Evolutionary conservation across 768 basidiomycete genomes (phyloP).

Genomic region (Rhodotorula toruloides): DNA sequence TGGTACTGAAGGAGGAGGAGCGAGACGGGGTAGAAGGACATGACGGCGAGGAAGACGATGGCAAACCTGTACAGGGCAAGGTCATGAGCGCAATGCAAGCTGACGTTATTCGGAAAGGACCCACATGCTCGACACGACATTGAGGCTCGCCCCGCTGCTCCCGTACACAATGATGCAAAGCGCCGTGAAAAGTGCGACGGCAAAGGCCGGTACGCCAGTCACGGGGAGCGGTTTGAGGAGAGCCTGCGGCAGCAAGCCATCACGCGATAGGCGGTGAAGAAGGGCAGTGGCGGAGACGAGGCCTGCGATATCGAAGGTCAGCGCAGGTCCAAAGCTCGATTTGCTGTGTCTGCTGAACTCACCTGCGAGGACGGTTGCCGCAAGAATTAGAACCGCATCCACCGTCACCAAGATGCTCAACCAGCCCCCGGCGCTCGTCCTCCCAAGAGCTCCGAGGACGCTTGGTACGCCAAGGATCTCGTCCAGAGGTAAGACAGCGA

Average conservation of each 20-base stretch:
- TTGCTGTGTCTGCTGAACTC: slow-evolving; percentile 56
- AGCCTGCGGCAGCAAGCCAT: slow-evolving; percentile 57
- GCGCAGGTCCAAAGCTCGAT: too few species aligned
- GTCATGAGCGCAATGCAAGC: slow-evolving; percentile 19
- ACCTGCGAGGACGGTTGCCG: slow-evolving; percentile 68
- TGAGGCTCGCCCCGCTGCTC: slow-evolving; percentile 55
- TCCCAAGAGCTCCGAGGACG: slow-evolving; percentile 61
- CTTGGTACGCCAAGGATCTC: slow-evolving; percentile 56
- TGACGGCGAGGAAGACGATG: slow-evolving; percentile 62
- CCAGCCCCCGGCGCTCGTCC: slow-evolving; percentile 58
- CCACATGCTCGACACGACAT: slow-evolving; percentile 52
- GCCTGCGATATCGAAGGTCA: slow-evolving; percentile 54
- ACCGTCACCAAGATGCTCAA: slow-evolving; percentile 60
- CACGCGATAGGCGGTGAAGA: slow-evolving; percentile 40
- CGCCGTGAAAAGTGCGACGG: slow-evolving; percentile 54
- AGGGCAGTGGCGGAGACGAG: slow-evolving; percentile 2
- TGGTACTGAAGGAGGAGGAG: slow-evolving; percentile 12
- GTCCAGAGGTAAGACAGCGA: slow-evolving; percentile 58
- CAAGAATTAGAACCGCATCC: slow-evolving; percentile 67
- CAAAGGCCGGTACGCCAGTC: slow-evolving; percentile 56
- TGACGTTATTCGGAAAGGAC: too few species aligned
- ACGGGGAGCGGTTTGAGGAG: slow-evolving; percentile 54
- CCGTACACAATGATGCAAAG: slow-evolving; percentile 59
- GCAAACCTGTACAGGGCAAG: slow-evolving; percentile 48
- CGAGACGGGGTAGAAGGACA: slow-evolving; percentile 45